Base-by-base conservation (phyloP, 148 eudicot species). In the Drosera capensis region DNA sequence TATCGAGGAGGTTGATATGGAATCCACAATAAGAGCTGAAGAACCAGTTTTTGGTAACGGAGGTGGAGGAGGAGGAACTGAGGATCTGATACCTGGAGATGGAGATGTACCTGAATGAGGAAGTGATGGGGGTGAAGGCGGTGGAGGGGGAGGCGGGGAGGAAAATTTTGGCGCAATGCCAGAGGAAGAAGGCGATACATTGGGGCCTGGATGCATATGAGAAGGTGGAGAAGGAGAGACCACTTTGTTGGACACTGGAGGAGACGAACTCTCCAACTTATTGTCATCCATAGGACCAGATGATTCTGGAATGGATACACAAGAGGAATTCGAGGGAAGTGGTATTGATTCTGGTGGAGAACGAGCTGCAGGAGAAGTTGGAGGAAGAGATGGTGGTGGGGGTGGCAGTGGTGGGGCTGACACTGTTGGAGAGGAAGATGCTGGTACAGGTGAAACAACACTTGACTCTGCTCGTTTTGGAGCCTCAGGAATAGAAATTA, bases 71-170 rank as follows among this genome's bases (percentile, higher is more conserved):
- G 45, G 40, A 20, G 55, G 25, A 19, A 41, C 29, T 5, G 45
- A 24, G 40, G 40, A 40, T 16, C 34, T 23, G 16, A 38, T 52
- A 4, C 3, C 14, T n/a, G 35, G 4, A 35, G 35, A 1, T 43
- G 46, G n/a, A 17, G 23, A 34, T 17, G n/a, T n/a, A n/a, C n/a
- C n/a, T n/a, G n/a, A n/a, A n/a, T n/a, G n/a, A n/a, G n/a, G n/a
- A n/a, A 31, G 25, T 15, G 52, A 24, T 36, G 21, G 43, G 24
- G 34, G 43, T 18, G 40, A 21, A 5, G 56, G 40, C 19, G 47
- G 49, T 28, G 73, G 63, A 6, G 56, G 66, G 17, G 60, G 43
- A 40, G 49, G 59, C 0, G 46, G 14, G 40, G 60, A 14, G 18
- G 53, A 19, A 7, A 38, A 37, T 19, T 54, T 45, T 14, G 52